Percentiles rank a stretch among this genome's conserved stretches.
Conservation (phyloP, 169 alveolate genomes). For the Theileria equi region DNA sequence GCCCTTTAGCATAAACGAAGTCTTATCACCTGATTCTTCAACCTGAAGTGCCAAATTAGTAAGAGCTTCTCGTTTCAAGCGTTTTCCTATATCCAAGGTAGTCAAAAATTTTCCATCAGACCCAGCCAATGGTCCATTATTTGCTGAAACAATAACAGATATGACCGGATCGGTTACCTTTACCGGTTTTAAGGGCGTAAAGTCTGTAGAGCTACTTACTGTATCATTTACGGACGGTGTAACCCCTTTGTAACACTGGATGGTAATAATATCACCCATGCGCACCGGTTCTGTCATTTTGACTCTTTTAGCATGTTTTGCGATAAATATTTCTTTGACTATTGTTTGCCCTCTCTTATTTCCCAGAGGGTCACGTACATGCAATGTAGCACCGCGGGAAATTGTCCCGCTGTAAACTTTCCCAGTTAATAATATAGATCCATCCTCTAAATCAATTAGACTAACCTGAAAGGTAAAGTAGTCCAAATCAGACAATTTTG, state of each 20-base stretch:
- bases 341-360: slow-evolving; percentile 66
- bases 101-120: slow-evolving; percentile 84
- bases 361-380: slow-evolving; percentile 61
- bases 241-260: slow-evolving; percentile 70
- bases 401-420: slow-evolving; percentile 76
- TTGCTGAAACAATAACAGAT: slow-evolving; percentile 81
- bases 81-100: slow-evolving; percentile 80
- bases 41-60: slow-evolving; percentile 88
- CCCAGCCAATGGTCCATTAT: slow-evolving; percentile 90
- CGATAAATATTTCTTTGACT: slow-evolving; percentile 69
- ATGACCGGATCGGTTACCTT: slow-evolving; percentile 92
- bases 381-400: slow-evolving; percentile 65
- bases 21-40: slow-evolving; percentile 71
- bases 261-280: slow-evolving; percentile 76
- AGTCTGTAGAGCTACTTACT: slow-evolving; percentile 48
- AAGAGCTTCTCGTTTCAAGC: slow-evolving; percentile 86
- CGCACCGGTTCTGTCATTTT: slow-evolving; percentile 56
- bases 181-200: slow-evolving; percentile 73
- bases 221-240: slow-evolving; percentile 78
- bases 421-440: slow-evolving; percentile 75
- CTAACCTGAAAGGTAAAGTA: slow-evolving; percentile 70
- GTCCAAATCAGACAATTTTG: slow-evolving; percentile 33
- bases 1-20: slow-evolving; percentile 81
- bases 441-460: slow-evolving; percentile 74
- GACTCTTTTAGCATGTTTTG: slow-evolving; percentile 66